A percentile compares a stretch with the other conserved stretches of the same genome.
Evolutionary conservation across 208 protist genomes (phyloP).

Genomic region (Acanthamoeba sp.): DNA sequence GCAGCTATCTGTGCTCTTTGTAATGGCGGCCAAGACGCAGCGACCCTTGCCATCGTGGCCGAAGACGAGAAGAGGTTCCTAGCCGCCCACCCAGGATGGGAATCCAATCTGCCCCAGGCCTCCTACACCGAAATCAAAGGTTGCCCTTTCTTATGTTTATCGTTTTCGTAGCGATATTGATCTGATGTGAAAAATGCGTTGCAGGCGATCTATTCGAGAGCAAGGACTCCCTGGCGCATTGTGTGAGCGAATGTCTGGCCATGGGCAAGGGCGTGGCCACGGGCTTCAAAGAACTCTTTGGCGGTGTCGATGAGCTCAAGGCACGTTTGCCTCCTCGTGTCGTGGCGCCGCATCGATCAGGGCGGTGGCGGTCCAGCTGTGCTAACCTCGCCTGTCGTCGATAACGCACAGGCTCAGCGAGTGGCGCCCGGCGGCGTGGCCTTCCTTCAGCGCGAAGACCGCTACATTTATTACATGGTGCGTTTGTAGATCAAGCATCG

Average conservation of each 20-base stretch:
- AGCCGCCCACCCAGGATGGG: neutral
- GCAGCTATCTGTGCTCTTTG: neutral
- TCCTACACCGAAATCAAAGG: neutral
- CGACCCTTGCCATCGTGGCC: neutral
- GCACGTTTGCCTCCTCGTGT: no score
- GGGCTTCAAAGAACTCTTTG: conserved; percentile 44
- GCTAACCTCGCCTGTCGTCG: no score
- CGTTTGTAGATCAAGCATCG: no score
- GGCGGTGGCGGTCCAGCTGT: no score
- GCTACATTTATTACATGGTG: conserved; percentile 44
- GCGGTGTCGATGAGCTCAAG: conserved; percentile 22
- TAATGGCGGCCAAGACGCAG: neutral
- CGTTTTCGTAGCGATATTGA: no score
- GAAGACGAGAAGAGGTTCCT: conserved; percentile 15
- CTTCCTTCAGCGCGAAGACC: conserved; percentile 3
- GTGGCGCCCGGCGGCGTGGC: conserved; percentile 21
- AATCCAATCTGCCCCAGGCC: neutral
- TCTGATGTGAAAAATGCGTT: no score
- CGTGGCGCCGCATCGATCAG: no score
- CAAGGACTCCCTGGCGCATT: neutral
- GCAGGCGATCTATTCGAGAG: neutral
- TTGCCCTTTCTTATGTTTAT: no score
- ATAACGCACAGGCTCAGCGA: neutral
- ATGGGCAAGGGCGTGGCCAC: conserved; percentile 36
- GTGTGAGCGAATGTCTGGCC: neutral